Base-by-base conservation (phyloP, 441 rosid species). In the Gossypium lobatum region DNA sequence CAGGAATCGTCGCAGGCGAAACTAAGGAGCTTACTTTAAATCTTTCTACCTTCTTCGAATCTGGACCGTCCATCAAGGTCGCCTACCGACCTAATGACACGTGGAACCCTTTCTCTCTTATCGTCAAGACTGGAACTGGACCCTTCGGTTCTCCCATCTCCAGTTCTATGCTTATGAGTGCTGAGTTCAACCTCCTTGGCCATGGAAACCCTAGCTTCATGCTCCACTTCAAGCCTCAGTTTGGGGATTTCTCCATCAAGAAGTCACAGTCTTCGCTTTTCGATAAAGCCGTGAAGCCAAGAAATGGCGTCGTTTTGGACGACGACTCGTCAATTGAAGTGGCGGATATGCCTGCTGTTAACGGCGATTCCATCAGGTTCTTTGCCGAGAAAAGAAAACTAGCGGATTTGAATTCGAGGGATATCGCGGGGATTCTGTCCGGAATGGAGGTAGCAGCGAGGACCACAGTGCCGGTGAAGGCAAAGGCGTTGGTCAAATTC, bases 11-110 rank as follows among this genome's bases (percentile, higher is more conserved):
- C 13, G 93, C 97, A 71, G 98, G 96, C 67, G 96, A 92, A 58
- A 79, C 95, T 13, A 88, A 83, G 54, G 98, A 94, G 77, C 92
- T 94, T 17, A 78, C 88, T 53, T 89, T 94, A 39, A 88, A 85
- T 72, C 95, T 94, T 64, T 75, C 89, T 0, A 92, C 98, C 1
- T 88, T 86, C 83, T 90, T 92, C 69, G 91, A 89, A 76, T 85
- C 95, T 13, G 95, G 98, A 1, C 98, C 98, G 37, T 78, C 88
- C 60, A 42, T 94, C 81, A 90, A 88, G 76, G 3, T 90, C 81
- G 81, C 93, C 14, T 94, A 94, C 80, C 98, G 95, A n/a, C 96
- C 98, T 6, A 94, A 94, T 71, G 97, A 92, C 77, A 13, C 89
- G 1, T 80, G 85, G 86, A 89, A 88, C 54, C 95, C 96, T 6